phyloP scores from a whole-genome alignment of 2,329 filamentous ascomycete genomes.

The Penicillium capsulatum region DNA sequence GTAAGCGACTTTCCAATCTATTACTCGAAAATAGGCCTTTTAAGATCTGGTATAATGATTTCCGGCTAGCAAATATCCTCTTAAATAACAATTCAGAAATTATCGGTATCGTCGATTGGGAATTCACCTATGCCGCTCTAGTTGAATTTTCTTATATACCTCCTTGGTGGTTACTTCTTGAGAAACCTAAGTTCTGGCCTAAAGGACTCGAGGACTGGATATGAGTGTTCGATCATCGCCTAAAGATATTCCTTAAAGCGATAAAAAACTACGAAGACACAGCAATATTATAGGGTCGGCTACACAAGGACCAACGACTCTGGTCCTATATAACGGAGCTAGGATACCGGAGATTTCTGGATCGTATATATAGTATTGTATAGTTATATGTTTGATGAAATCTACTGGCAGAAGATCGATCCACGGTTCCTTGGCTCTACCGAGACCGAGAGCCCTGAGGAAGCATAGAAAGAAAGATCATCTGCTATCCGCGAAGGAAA shows the following conservation, averaged over 20 bases:
- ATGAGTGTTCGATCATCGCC: constrained; percentile 7
- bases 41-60: constrained; percentile 23
- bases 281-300: constrained; percentile 2
- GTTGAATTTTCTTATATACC: constrained; percentile 10
- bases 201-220: constrained; percentile 20
- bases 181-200: constrained; percentile 22
- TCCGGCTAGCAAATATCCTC: constrained; percentile 18
- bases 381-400: too few relatives aligned
- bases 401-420: too few relatives aligned
- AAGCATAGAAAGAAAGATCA: too few relatives aligned
- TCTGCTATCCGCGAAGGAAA: too few relatives aligned
- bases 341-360: too few relatives aligned
- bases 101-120: constrained; percentile 11
- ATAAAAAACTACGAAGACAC: constrained; percentile 10
- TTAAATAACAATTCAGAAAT: constrained; percentile 9
- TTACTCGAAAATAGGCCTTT: constrained; percentile 21
- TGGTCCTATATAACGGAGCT: too few relatives aligned
- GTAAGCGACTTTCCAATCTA: constrained; percentile 2
- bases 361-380: too few relatives aligned
- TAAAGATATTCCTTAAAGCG: constrained; percentile 16
- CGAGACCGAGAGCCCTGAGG: too few relatives aligned
- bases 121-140: constrained; percentile 11
- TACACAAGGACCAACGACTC: neutral
- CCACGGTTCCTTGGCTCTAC: too few relatives aligned
- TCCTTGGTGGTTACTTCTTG: constrained; percentile 23